Evolutionary conservation across 805 yeast species (phyloP), one percentile per base, ranked within the genome.

Genomic region (Yarrowia deformans): DNA sequence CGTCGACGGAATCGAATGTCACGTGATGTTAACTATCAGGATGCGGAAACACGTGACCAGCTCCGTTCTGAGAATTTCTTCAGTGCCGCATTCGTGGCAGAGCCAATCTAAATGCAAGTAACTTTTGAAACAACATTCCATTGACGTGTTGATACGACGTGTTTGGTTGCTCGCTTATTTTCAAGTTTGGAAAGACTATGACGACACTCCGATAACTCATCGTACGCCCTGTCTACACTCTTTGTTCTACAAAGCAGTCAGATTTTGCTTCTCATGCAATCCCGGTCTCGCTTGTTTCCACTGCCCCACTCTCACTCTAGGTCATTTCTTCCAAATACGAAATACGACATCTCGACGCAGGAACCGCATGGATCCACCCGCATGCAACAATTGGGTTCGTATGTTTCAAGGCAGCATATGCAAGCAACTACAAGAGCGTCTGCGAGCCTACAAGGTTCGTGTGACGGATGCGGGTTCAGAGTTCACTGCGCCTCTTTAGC

Each of bases 341-440:
- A 54, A 54, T 54, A 54, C 60, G 60, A 54, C 60, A 37, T 49
- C 19, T 14, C n/a, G 60, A 54, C 60, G 60, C 60, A 54, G 60
- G 60, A 54, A 54, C 60, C 60, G 46, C 60, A 54, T 54, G 60
- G 60, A 54, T 54, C 60, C 60, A 37, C 60, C 60, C 60, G 60
- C 60, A 54, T 54, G 60, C 60, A 54, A 54, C 39, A 35, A 54
- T 54, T 37, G 45, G 45, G 60, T 54, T 54, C 16, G 43, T 18
- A 7, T 54, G 60, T 54, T 54, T 54, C 60, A 54, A 54, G 45
- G 60, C 60, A 54, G 60, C 60, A 54, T 39, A 37, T 54, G 60
- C 60, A 54, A 54, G 60, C 60, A 54, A 54, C 60, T 54, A 39
- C 39, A 39, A 54, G 45, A 16, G 60, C 60, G 45, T 39, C 45